These are phyloP conservation scores for Flaveria ramosissima DNA, from an alignment of 129 eudicot genomes.

Conservation along the genomic window DNA sequence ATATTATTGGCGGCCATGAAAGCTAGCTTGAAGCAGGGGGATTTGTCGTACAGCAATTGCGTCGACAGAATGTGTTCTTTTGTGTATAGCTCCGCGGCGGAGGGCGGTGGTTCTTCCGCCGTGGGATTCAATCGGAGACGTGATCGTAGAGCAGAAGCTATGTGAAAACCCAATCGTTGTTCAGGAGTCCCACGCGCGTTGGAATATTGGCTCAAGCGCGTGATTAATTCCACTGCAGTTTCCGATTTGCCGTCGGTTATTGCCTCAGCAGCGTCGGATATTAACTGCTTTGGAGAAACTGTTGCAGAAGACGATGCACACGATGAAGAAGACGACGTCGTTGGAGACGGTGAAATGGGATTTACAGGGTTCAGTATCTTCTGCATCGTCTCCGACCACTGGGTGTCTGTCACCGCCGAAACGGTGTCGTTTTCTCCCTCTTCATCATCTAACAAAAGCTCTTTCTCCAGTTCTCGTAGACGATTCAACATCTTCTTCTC, in stretches of 20 bases:
- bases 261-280: constrained; percentile 64
- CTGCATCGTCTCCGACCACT: constrained; percentile 75
- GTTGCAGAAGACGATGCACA: constrained; percentile 56
- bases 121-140: constrained; percentile 60
- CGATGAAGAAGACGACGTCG: constrained; percentile 87
- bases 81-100: constrained; percentile 47
- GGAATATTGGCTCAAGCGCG: constrained; percentile 48
- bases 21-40: constrained; percentile 86
- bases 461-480: constrained; percentile 69
- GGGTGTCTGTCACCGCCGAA: constrained; percentile 64
- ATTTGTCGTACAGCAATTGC: constrained; percentile 61
- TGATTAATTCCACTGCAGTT: constrained; percentile 48
- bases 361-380: constrained; percentile 43
- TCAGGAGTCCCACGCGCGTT: constrained; percentile 54
- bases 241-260: constrained; percentile 59
- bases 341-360: constrained; percentile 60
- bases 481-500: constrained; percentile 55
- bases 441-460: constrained; percentile 64
- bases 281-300: constrained; percentile 47
- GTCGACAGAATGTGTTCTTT: constrained; percentile 53
- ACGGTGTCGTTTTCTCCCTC: constrained; percentile 48
- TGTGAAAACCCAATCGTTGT: constrained; percentile 56
- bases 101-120: constrained; percentile 24
- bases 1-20: constrained; percentile 68
- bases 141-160: constrained; percentile 53